A percentile compares a stretch with the other conserved stretches of the same genome.
phyloP scores from a whole-genome alignment of 2,329 filamentous ascomycete species.

The Ophiosphaerella korrae region DNA sequence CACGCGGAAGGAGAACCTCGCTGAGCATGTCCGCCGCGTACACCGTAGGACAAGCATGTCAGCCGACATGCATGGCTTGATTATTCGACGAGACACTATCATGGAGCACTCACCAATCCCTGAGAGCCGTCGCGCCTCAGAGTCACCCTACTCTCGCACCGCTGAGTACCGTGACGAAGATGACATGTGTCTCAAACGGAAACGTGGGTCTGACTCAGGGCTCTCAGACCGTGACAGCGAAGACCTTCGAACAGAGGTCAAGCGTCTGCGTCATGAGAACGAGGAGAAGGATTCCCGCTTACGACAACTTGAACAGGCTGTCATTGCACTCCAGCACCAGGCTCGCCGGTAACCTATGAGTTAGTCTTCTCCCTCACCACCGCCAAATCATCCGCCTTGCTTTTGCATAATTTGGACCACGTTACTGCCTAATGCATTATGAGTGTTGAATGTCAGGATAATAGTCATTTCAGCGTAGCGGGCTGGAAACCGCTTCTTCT shows the following conservation, averaged over 20 bases:
- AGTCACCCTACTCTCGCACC: conserved; percentile 31
- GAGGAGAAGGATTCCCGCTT: conserved; percentile 48
- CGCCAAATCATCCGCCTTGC: conserved; percentile 1
- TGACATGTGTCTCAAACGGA: conserved; percentile 34
- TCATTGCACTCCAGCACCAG: conserved; percentile 41
- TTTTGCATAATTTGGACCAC: not conserved
- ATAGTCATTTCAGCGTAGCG: not conserved
- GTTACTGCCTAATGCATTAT: not conserved
- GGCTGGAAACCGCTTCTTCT: not conserved
- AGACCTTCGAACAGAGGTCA: conserved; percentile 47
- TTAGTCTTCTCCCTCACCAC: not conserved
- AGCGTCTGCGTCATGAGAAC: conserved; percentile 48
- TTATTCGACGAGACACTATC: conserved; percentile 34
- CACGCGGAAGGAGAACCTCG: conserved; percentile 89
- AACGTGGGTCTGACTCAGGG: conserved; percentile 36
- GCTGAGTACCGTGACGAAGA: conserved; percentile 34
- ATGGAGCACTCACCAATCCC: conserved; percentile 26
- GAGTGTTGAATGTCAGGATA: not conserved
- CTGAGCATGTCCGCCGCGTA: conserved; percentile 90
- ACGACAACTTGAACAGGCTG: conserved; percentile 42
- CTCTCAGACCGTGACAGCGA: conserved; percentile 31
- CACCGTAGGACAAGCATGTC: conserved; percentile 59
- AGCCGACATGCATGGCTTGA: conserved; percentile 40
- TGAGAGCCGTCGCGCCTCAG: conserved; percentile 26
- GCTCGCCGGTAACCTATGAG: conserved; percentile 20